Evolutionary conservation across 1,284 basidiomycete genomes (phyloP).

Genomic region (Meira nashicola): DNA sequence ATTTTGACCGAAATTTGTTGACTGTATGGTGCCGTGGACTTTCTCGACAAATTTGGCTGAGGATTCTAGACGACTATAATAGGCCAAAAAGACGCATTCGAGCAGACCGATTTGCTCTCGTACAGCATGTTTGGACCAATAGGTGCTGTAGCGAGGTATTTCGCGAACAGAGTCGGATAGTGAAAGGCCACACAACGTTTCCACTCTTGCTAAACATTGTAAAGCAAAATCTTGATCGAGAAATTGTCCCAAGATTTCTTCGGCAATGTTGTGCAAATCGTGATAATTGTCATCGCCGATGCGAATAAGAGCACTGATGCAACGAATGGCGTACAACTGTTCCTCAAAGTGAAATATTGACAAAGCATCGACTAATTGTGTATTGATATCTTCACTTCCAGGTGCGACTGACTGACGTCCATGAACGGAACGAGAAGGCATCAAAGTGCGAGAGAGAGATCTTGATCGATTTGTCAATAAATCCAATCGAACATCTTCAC

Average conservation of each 20-base stretch:
- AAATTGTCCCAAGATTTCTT: constrained; percentile 61
- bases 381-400: constrained; percentile 8
- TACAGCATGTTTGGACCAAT: constrained; percentile 73
- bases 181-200: constrained; percentile 54
- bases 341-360: constrained; percentile 75
- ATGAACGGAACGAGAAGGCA: neutral
- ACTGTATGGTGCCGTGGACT: constrained; percentile 65
- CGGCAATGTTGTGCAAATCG: constrained; percentile 61
- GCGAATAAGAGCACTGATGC: constrained; percentile 54
- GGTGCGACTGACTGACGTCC: neutral
- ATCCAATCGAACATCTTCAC: constrained; percentile 63
- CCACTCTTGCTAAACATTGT: constrained; percentile 59
- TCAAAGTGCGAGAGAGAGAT: neutral
- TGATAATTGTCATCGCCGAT: constrained; percentile 63
- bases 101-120: constrained; percentile 73
- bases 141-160: constrained; percentile 63
- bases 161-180: constrained; percentile 60
- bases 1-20: constrained; percentile 63
- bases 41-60: constrained; percentile 62
- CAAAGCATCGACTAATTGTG: constrained; percentile 63
- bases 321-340: constrained; percentile 64
- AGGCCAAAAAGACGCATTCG: constrained; percentile 77
- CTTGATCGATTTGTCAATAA: neutral
- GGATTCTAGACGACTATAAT: constrained; percentile 72
- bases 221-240: constrained; percentile 63